Evolutionary conservation across 2,329 filamentous ascomycete species (phyloP), one percentile per base, ranked within the genome.

Genomic region (Scytalidium sp.): DNA sequence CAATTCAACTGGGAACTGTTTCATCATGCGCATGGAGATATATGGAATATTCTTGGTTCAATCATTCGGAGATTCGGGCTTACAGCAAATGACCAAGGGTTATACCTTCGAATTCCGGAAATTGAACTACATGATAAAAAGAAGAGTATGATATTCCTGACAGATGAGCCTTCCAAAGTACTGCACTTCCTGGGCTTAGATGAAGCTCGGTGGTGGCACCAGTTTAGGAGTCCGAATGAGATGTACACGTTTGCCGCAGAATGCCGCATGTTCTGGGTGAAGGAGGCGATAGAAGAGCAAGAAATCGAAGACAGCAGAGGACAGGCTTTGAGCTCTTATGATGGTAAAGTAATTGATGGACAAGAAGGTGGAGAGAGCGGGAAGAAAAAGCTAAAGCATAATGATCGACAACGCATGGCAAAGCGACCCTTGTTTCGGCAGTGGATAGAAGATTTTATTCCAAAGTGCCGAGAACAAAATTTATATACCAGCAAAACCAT

Each of bases 21-120:
- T 68, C 81, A 81, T 56, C 75, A 85, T 36, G 78, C 81, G 0
- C 88, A 93, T 58, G 85, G 87, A n/a, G 88, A 93, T 57, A 50
- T 83, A 2, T 84, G 84, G 76, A 86, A 81, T 51, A 75, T 84
- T 8, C 63, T 93, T 0, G 85, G 87, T 4, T 73, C 78, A 17
- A 79, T 75, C 8, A 80, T 89, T 53, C 77, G 84, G 0, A 78
- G 76, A 0, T 78, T 82, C 29, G 88, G 88, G 2, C 76, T 94
- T 7, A 87, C 81, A 0, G 70, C 82, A 20, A 85, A 83, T 56
- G 80, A 88, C 45, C 65, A 63, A 11, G 86, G 81, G 2, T 66
- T 94, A 1, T 81, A 78, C 62, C 58, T 93, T 0, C 79, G 87
- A 0, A 76, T 92, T 15, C 74, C 78, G 3, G 84, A 90, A 61